Percentiles rank a stretch among this genome's conserved stretches.
phyloP scores from a whole-genome alignment of 75 land plant species.

The Gnetum montanum region DNA sequence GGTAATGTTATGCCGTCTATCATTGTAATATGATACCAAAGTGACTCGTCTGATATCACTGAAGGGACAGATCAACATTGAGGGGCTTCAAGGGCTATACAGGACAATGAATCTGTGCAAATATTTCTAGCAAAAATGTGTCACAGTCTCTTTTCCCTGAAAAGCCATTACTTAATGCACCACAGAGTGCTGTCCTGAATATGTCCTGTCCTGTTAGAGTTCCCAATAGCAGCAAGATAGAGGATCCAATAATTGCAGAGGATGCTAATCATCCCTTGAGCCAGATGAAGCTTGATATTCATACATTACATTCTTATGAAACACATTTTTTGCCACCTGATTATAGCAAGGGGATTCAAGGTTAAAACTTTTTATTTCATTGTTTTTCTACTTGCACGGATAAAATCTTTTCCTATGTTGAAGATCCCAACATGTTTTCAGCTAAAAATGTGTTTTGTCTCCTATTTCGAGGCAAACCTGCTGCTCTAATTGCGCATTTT shows the following conservation, averaged over 20 bases:
- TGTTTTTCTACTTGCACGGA: too few relatives aligned
- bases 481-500: conserved; percentile 86
- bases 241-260: conserved; percentile 19
- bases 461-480: conserved; percentile 61
- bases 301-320: conserved; percentile 36
- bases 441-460: neutral
- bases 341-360: conserved; percentile 42
- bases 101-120: conserved; percentile 23
- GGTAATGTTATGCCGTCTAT: too few relatives aligned
- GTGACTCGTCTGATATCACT: neutral
- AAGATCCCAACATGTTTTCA: neutral
- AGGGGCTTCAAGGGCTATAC: conserved; percentile 9
- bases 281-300: conserved; percentile 36
- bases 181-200: conserved; percentile 33
- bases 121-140: conserved; percentile 11
- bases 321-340: conserved; percentile 91
- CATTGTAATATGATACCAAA: conserved; percentile 10
- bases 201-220: conserved; percentile 40
- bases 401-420: too few relatives aligned
- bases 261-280: conserved; percentile 32
- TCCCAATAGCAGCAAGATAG: conserved; percentile 35
- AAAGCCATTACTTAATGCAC: conserved; percentile 17
- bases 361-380: conserved; percentile 14
- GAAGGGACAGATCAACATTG: conserved; percentile 30
- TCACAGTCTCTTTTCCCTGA: conserved; percentile 14